These are phyloP conservation scores for Rhodotorula babjevae DNA, from an alignment of 768 basidiomycete species.

Conservation along the genomic window DNA sequence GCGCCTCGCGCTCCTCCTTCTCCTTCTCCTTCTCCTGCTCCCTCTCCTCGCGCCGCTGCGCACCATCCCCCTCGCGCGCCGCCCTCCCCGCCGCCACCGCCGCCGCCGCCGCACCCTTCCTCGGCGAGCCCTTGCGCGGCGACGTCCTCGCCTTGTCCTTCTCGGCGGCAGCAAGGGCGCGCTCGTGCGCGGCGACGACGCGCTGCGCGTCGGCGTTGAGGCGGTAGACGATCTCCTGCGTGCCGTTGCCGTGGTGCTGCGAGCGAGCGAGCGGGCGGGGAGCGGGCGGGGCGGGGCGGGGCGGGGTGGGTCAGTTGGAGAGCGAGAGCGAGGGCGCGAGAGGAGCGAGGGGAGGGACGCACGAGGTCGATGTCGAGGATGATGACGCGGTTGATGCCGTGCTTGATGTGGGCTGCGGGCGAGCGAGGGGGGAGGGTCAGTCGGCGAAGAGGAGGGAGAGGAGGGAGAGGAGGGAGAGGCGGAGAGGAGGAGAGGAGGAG, in stretches of 20 bases:
- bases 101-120: slow-evolving; percentile 44
- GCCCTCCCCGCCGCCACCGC: slow-evolving; percentile 41
- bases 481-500: background rate
- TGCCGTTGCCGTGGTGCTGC: slow-evolving; percentile 70
- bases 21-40: no score
- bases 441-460: background rate
- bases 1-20: slow-evolving; percentile 46
- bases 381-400: slow-evolving; percentile 70
- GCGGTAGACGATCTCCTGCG: slow-evolving; percentile 84
- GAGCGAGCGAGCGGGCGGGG: background rate
- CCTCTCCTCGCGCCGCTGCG: no score
- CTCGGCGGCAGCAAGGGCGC: background rate
- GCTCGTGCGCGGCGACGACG: background rate
- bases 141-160: background rate
- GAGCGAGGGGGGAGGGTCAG: no score
- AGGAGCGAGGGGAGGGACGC: background rate
- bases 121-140: slow-evolving; percentile 25
- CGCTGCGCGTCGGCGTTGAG: slow-evolving; percentile 56
- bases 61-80: no score
- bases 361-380: slow-evolving; percentile 83
- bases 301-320: no score
- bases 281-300: background rate
- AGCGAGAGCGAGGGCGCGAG: no score
- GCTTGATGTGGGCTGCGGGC: slow-evolving; percentile 66
- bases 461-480: background rate